These are phyloP conservation scores for Vicia faba DNA, from an alignment of 306 rosid species.

Conservation along the genomic window DNA sequence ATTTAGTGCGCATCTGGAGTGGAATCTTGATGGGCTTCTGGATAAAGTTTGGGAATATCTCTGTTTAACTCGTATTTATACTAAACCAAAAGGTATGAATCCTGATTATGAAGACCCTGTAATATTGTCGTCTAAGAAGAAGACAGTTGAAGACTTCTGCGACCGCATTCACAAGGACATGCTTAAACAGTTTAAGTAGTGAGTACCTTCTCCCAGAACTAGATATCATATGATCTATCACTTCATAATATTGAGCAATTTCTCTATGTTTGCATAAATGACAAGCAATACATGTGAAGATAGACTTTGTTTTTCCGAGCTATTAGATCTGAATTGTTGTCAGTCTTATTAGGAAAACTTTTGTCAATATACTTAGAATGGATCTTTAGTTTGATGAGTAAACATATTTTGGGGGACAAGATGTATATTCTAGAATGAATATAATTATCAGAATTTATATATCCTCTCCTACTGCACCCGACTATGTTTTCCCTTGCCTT, in stretches of 20 bases:
- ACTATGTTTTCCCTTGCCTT: background rate
- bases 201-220: conserved; percentile 44
- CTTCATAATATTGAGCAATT: conserved; percentile 15
- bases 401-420: background rate
- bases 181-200: conserved; percentile 92
- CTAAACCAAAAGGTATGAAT: conserved; percentile 98
- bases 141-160: conserved; percentile 94
- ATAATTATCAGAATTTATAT: background rate
- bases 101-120: conserved; percentile 99
- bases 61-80: conserved; percentile 84
- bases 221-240: conserved; percentile 21
- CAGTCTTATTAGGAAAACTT: background rate
- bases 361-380: background rate
- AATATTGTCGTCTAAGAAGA: conserved; percentile 83
- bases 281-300: conserved; percentile 1
- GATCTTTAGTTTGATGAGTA: background rate
- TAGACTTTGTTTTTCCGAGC: background rate
- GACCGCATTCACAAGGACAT: conserved; percentile 89
- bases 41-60: conserved; percentile 97
- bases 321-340: background rate
- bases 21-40: conserved; percentile 98
- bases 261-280: background rate
- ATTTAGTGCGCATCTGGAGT: conserved; percentile 93
- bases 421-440: background rate
- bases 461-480: background rate